phyloP scores from a whole-genome alignment of 164 flowering plant genomes.

The Kalanchoe fedtschenkoi region DNA sequence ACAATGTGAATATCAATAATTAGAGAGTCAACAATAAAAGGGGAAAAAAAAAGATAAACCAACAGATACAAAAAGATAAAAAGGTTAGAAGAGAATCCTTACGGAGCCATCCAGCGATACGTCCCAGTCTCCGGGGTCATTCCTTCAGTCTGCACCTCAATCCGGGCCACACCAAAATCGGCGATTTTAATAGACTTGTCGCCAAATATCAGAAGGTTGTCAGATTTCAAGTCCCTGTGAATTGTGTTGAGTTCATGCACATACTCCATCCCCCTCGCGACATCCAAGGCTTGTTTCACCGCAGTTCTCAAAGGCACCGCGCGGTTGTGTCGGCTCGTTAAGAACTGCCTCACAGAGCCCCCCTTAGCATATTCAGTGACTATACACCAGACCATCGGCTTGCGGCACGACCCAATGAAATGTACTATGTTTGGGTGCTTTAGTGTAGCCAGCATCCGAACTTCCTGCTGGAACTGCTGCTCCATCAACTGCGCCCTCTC shows the following conservation, averaged over 20 bases:
- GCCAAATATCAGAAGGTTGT: neutral
- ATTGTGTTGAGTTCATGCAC: slow-evolving; percentile 4
- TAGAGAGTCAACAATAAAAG: neutral
- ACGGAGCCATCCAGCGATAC: slow-evolving; percentile 5
- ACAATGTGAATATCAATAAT: neutral
- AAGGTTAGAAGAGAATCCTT: neutral
- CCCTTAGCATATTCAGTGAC: neutral
- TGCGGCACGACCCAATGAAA: slow-evolving; percentile 3
- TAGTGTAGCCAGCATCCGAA: slow-evolving; percentile 1
- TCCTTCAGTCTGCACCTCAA: slow-evolving; percentile 5
- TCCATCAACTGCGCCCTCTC: slow-evolving; percentile 1
- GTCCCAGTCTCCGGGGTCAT: slow-evolving; percentile 4
- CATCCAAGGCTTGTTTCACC: slow-evolving; percentile 2
- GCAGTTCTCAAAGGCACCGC: neutral
- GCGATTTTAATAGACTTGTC: slow-evolving; percentile 4
- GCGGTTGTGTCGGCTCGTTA: slow-evolving; percentile 3
- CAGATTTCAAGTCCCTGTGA: slow-evolving; percentile 4
- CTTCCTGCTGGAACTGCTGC: slow-evolving; percentile 5
- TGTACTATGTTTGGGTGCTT: slow-evolving; percentile 5
- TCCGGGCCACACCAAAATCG: slow-evolving; percentile 1
- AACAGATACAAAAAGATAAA: too few species aligned
- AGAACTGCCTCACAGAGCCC: slow-evolving; percentile 2
- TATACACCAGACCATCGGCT: slow-evolving; percentile 6
- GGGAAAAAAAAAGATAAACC: neutral
- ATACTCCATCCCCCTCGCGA: slow-evolving; percentile 4